phyloP scores from a whole-genome alignment of 306 rosid species.

The Hippophae rhamnoides region DNA sequence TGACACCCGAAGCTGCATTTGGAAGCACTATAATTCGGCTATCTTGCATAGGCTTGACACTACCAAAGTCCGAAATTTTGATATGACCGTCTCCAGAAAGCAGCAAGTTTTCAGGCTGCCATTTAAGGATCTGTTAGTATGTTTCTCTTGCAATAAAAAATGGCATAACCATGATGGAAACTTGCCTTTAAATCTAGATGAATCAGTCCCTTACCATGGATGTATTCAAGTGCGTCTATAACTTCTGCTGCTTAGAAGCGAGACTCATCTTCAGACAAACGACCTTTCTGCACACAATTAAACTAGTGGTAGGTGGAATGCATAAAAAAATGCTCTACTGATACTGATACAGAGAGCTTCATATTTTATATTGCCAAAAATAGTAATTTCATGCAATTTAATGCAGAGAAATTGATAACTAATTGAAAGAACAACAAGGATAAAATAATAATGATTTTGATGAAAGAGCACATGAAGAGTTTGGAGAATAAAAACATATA shows the following conservation, averaged over 20 bases:
- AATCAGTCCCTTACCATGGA: constrained; percentile 87
- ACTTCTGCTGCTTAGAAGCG: constrained; percentile 94
- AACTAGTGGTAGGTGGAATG: constrained; percentile 20
- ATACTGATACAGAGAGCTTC: not conserved
- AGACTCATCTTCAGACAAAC: constrained; percentile 79
- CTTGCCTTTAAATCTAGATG: constrained; percentile 98
- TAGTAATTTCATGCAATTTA: too few species aligned
- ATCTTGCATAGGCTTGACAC: constrained; percentile 96
- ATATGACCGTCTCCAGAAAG: constrained; percentile 85
- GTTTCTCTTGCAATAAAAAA: constrained; percentile 14
- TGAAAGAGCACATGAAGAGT: too few species aligned
- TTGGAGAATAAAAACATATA: too few species aligned
- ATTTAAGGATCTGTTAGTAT: constrained; percentile 23
- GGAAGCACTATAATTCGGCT: constrained; percentile 93
- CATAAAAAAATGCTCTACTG: constrained; percentile 3
- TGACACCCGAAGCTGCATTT: constrained; percentile 90
- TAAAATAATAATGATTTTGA: too few species aligned
- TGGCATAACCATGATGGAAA: constrained; percentile 17
- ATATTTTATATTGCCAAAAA: too few species aligned
- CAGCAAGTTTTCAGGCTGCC: constrained; percentile 96
- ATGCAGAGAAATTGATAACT: too few species aligned
- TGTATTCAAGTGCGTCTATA: constrained; percentile 92
- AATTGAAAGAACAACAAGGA: too few species aligned
- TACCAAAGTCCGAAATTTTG: constrained; percentile 98
- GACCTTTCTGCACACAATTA: constrained; percentile 67